Base-by-base conservation (phyloP, 2,329 filamentous ascomycete genomes). In the Microcera coccophila region DNA sequence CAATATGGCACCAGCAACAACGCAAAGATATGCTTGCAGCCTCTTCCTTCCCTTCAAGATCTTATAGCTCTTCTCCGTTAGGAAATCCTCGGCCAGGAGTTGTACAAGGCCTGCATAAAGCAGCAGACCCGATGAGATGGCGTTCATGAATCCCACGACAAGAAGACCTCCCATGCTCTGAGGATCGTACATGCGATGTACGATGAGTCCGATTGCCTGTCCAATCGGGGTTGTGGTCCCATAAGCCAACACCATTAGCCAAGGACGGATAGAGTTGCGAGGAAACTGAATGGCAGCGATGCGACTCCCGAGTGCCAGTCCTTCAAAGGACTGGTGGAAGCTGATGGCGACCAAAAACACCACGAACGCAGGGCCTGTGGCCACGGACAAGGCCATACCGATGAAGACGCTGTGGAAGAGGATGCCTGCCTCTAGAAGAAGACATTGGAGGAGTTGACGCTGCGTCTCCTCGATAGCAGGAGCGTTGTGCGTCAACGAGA, bases 291-390 rank as follows among this genome's bases (percentile, higher is more conserved):
- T 81, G 9, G 86, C 85, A 0, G 88, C 86, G 55, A 95, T 95
- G 44, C 89, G 85, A 33, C 86, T 86, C 5, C 89, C 89, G 4
- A 95, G 78, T 0, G 89, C 89, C 12, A 95, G 81, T 2, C 89
- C 89, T 68, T 95, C 89, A 52, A 95, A 95, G 1, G 86, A 89
- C 68, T 95, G 86, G 59, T 93, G 87, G 65, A 91, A 90, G 51
- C 79, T 81, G 49, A 93, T 90, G 38, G 87, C 87, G 21, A 90
- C 74, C 0, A 93, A 72, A 50, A 93, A 86, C 11, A 91, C 85
- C 32, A 88, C 72, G 59, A 93, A 93, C 1, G 85, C 81, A 0
- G 86, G 84, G 0, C 87, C 87, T 0, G 85, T 89, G 1, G 87
- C 83, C 1, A 93, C 87, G 1, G 85, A 89, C 21, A 93, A 75